Conservation (phyloP, 306 rosid genomes). For the Canavalia gladiata region DNA sequence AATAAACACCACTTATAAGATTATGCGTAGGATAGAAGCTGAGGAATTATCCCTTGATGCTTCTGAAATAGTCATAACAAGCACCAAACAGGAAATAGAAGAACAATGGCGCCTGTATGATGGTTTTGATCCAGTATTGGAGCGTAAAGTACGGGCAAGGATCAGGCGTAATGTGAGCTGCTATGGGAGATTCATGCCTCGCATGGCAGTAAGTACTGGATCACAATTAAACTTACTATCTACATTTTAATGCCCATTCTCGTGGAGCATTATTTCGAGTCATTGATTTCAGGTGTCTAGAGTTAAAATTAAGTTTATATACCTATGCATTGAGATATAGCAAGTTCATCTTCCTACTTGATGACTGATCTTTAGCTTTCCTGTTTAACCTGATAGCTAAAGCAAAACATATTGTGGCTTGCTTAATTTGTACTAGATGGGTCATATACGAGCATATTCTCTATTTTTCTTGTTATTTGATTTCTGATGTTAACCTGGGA, state of each 20-base stretch:
- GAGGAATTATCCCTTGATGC: conserved; percentile 94
- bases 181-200: conserved; percentile 98
- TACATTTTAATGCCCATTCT: conserved; percentile 24
- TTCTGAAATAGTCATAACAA: conserved; percentile 92
- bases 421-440: conserved; percentile 2
- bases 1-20: conserved; percentile 88
- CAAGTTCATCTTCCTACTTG: conserved; percentile 35
- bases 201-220: conserved; percentile 79
- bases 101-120: conserved; percentile 98
- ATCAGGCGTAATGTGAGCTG: conserved; percentile 98
- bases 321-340: conserved; percentile 11
- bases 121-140: conserved; percentile 96
- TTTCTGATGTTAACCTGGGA: conserved; percentile 3
- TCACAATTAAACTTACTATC: conserved; percentile 31
- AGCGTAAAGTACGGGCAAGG: conserved; percentile 95
- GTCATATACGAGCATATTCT: conserved; percentile 24
- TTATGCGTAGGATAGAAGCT: conserved; percentile 96
- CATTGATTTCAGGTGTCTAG: conserved; percentile 44
- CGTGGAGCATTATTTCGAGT: conserved; percentile 36
- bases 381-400: conserved; percentile 28
- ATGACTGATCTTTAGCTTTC: conserved; percentile 27
- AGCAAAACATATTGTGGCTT: conserved; percentile 41
- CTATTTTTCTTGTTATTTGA: conserved; percentile 21
- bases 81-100: conserved; percentile 95
- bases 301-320: conserved; percentile 44